Evolutionary conservation across 2,329 filamentous ascomycete species (phyloP), one percentile per base, ranked within the genome.

Genomic region (Scytalidium lignicola): DNA sequence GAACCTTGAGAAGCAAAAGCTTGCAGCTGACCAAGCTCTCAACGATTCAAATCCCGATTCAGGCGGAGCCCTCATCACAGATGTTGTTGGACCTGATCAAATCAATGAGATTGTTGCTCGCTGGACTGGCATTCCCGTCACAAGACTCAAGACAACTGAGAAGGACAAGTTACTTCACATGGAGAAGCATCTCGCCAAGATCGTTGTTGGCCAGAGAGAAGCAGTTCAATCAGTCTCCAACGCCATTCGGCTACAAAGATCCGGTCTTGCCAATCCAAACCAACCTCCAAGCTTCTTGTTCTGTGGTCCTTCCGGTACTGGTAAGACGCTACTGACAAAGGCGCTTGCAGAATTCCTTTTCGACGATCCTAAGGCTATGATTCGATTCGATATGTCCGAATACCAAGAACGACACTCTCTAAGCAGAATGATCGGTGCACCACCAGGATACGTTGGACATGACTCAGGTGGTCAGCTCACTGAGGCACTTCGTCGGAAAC

Each of bases 381-480:
- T 99, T 61, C 87, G 93, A 37, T 95, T 99, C 73, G 93, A 99
- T 67, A 99, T 99, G 93, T 97, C 92, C 4, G 93, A 99, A 70
- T 99, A 99, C 69, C 95, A 99, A 70, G 93, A 99, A 70, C 86
- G 92, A 4, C 93, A 99, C 67, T 87, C 92, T 1, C 80, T 99
- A 13, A 95, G 90, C 66, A 84, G 93, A 52, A 96, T 99, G 90
- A 99, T 99, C 60, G 93, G 93, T 66, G 91, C 93, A 18, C 93
- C 93, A 18, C 93, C 93, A 3, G 93, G 93, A 55, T 99, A 99
- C 59, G 91, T 99, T 51, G 93, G 93, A 15, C 92, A 99, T 66
- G 93, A 99, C 63, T 83, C 93, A 26, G 93, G 93, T 59, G 93
- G 93, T 47, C 93, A 99, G 67, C 81, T 99, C 47, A 99, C 93